phyloP scores from a whole-genome alignment of 164 flowering plant genomes.

The Vitis cinerea region DNA sequence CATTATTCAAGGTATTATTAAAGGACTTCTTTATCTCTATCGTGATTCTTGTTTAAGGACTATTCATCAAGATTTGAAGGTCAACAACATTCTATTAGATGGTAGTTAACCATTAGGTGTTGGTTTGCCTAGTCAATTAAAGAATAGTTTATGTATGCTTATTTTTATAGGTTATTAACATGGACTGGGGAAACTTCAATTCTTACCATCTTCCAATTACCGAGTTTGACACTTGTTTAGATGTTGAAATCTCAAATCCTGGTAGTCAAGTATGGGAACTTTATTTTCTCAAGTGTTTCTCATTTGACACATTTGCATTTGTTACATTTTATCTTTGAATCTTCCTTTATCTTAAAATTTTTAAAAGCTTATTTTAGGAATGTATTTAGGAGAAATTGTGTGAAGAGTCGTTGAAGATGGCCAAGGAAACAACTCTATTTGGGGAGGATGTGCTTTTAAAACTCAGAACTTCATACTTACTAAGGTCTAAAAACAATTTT shows the following conservation, averaged over 20 bases:
- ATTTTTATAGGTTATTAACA: conserved; percentile 43
- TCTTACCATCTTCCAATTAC: conserved; percentile 52
- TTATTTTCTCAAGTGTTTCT: not conserved
- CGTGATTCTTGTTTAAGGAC: too few relatives aligned
- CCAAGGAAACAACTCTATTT: conserved; percentile 52
- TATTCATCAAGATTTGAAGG: too few relatives aligned
- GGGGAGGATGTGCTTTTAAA: conserved; percentile 53
- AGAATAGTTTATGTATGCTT: not conserved
- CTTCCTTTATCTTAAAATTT: conserved; percentile 34
- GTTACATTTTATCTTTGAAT: not conserved
- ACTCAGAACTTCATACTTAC: conserved; percentile 38
- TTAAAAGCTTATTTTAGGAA: conserved; percentile 65
- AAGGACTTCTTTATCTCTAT: too few relatives aligned
- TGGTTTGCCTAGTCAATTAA: not conserved
- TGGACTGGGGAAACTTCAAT: conserved; percentile 58
- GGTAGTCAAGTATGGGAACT: conserved; percentile 38
- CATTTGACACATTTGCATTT: not conserved
- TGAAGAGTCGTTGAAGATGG: conserved; percentile 54
- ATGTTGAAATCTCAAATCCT: conserved; percentile 58
- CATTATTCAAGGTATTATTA: too few relatives aligned
- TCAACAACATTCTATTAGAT: conserved; percentile 10
- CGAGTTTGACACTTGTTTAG: conserved; percentile 47
- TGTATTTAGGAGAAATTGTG: conserved; percentile 68
- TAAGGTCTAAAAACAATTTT: conserved; percentile 33
- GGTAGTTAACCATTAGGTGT: conserved; percentile 19